phyloP scores from a whole-genome alignment of 1,284 basidiomycete species.

The Phenoliferia sp. region DNA sequence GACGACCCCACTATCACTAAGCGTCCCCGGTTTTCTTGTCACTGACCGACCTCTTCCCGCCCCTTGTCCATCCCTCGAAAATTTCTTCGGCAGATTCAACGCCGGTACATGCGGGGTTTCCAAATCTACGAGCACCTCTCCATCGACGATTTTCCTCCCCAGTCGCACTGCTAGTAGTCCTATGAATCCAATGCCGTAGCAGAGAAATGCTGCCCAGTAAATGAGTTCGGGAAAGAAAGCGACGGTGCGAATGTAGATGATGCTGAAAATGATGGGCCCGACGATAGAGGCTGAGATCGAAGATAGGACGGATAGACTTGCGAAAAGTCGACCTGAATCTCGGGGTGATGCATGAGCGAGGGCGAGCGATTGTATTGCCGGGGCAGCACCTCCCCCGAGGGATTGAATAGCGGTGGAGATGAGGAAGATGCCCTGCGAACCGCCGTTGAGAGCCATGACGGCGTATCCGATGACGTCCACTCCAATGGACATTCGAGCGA shows the following conservation, averaged over 20 bases:
- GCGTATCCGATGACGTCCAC: constrained; percentile 25
- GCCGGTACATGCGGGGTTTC: too few species aligned
- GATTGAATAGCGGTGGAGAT: constrained; percentile 50
- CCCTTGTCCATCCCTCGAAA: too few species aligned
- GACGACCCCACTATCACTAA: too few species aligned
- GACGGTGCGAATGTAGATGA: constrained; percentile 59
- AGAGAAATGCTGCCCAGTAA: constrained; percentile 26
- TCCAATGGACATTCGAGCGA: constrained; percentile 21
- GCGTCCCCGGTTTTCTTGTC: too few species aligned
- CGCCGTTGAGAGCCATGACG: constrained; percentile 5
- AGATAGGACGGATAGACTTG: constrained; percentile 63
- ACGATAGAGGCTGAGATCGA: constrained; percentile 52
- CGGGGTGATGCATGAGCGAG: constrained; percentile 54
- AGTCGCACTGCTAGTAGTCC: constrained; percentile 9
- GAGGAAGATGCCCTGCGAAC: constrained; percentile 46
- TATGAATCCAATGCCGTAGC: constrained; percentile 2
- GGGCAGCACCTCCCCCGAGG: constrained; percentile 57
- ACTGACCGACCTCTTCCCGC: too few species aligned
- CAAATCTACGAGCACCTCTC: not conserved
- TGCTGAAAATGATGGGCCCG: constrained; percentile 58
- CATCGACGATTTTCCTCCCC: not conserved
- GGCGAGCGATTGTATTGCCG: constrained; percentile 62
- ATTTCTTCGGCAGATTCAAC: too few species aligned
- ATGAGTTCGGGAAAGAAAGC: constrained; percentile 52
- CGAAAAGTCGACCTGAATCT: constrained; percentile 58